Conservation (phyloP, 768 basidiomycete genomes). For the Rubroboletus satanas region DNA sequence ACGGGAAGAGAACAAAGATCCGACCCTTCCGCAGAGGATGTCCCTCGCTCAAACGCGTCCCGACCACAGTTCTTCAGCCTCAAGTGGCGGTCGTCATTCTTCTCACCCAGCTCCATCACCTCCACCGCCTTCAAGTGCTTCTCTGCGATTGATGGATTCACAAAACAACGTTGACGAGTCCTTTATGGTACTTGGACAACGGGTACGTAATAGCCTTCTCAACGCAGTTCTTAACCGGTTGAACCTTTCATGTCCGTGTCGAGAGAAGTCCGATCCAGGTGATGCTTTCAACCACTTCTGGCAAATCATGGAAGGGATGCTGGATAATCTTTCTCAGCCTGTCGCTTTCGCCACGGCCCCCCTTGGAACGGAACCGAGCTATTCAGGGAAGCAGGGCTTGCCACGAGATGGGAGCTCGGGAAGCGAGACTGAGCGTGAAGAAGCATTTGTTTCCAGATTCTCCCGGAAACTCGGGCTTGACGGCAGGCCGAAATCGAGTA, state of each 20-base stretch:
- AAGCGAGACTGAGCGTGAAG: conserved; percentile 68
- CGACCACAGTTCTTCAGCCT: conserved; percentile 22
- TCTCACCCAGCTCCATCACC: conserved; percentile 39
- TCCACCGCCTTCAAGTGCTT: conserved; percentile 42
- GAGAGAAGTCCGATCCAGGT: conserved; percentile 65
- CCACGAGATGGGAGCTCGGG: conserved; percentile 51
- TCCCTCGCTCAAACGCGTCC: conserved; percentile 21
- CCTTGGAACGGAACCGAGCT: conserved; percentile 42
- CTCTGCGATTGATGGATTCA: conserved; percentile 42
- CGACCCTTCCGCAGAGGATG: conserved; percentile 62
- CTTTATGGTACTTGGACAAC: conserved; percentile 83
- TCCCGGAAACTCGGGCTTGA: conserved; percentile 41
- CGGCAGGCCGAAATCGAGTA: conserved; percentile 21
- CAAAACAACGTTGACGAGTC: conserved; percentile 77
- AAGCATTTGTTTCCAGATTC: conserved; percentile 55
- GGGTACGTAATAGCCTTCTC: conserved; percentile 39
- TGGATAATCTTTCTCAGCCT: conserved; percentile 79
- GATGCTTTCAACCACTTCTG: conserved; percentile 90
- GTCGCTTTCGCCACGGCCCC: conserved; percentile 81
- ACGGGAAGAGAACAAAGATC: conserved; percentile 74
- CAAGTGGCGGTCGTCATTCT: conserved; percentile 10
- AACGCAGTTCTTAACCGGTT: conserved; percentile 3
- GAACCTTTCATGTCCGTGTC: background rate
- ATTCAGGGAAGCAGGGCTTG: conserved; percentile 22
- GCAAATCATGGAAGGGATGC: conserved; percentile 82